Evolutionary conservation across 1,284 basidiomycete species (phyloP).

Genomic region (Moesziomyces aphidis): DNA sequence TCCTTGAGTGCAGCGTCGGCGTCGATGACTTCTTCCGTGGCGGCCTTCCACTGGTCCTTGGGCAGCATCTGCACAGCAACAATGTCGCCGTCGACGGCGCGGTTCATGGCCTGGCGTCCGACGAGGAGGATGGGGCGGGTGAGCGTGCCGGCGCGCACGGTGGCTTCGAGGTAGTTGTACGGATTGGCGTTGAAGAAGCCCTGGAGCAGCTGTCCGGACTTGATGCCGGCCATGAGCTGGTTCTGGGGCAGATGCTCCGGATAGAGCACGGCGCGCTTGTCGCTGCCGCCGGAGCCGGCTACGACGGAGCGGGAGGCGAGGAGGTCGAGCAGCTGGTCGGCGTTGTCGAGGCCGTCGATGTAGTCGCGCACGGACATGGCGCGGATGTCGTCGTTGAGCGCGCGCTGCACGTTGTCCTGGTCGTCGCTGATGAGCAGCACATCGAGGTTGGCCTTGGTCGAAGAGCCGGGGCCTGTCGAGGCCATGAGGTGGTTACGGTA

Average conservation of each 20-base stretch:
- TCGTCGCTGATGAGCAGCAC: conserved; percentile 77
- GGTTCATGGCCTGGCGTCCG: conserved; percentile 93
- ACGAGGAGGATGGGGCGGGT: conserved; percentile 84
- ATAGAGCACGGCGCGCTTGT: conserved; percentile 55
- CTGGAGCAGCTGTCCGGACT: conserved; percentile 84
- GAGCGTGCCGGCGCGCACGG: conserved; percentile 79
- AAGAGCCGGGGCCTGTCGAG: conserved; percentile 32
- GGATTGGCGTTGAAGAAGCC: conserved; percentile 95
- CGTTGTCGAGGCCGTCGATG: conserved; percentile 57
- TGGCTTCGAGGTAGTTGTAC: conserved; percentile 94
- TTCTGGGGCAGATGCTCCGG: conserved; percentile 82
- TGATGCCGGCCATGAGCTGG: conserved; percentile 83
- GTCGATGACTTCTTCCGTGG: conserved; percentile 91
- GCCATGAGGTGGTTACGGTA: conserved; percentile 57
- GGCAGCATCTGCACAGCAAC: conserved; percentile 91
- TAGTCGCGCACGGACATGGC: conserved; percentile 65
- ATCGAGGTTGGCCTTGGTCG: conserved; percentile 46
- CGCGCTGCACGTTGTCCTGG: conserved; percentile 80
- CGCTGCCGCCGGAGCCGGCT: conserved; percentile 28
- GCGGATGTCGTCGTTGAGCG: conserved; percentile 50
- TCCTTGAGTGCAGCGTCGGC: conserved; percentile 81
- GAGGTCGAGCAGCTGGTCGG: conserved; percentile 61
- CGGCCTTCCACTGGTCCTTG: conserved; percentile 90
- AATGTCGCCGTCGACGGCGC: conserved; percentile 91
- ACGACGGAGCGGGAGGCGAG: conserved; percentile 56